Evolutionary conservation across 2,329 filamentous ascomycete species (phyloP).

Genomic region (Albophoma yamanashiensis): DNA sequence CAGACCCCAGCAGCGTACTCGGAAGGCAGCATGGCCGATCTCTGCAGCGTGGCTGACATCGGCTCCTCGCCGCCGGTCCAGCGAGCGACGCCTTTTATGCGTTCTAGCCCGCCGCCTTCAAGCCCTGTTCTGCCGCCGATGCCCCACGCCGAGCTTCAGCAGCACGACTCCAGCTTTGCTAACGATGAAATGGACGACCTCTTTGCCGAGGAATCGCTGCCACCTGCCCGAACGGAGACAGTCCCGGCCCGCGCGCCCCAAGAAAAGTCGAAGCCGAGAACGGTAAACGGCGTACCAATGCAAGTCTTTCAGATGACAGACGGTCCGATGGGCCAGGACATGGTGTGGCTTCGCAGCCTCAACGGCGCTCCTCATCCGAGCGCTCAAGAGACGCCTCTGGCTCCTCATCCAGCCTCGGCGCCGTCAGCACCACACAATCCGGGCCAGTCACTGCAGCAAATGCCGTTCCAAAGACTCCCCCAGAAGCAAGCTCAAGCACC

Average conservation of each 20-base stretch:
- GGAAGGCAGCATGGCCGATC: constrained; percentile 64
- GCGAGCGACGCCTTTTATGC: constrained; percentile 43
- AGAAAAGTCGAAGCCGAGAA: constrained; percentile 20
- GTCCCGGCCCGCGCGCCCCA: constrained; percentile 9
- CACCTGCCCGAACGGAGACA: constrained; percentile 25
- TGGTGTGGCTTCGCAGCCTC: constrained; percentile 24
- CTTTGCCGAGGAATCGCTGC: constrained; percentile 49
- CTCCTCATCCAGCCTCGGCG: neutral
- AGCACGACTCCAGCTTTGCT: constrained; percentile 74
- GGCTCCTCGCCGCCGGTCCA: constrained; percentile 84
- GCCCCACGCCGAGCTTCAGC: constrained; percentile 39
- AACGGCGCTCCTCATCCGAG: constrained; percentile 14
- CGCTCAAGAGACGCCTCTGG: neutral
- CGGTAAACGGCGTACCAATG: constrained; percentile 23
- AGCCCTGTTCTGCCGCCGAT: constrained; percentile 67
- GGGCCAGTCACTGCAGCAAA: neutral
- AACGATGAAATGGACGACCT: constrained; percentile 64
- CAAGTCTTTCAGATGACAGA: constrained; percentile 32
- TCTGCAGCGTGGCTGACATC: constrained; percentile 75
- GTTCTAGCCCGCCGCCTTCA: constrained; percentile 57
- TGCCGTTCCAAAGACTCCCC: neutral
- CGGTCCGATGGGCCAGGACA: constrained; percentile 21
- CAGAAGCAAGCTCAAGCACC: neutral
- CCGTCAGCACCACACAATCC: neutral
- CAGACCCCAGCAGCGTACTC: constrained; percentile 42